A percentile compares a stretch with the other conserved stretches of the same genome.
Conservation (phyloP, 176 grass and related monocot species). For the Oryza australiensis region DNA sequence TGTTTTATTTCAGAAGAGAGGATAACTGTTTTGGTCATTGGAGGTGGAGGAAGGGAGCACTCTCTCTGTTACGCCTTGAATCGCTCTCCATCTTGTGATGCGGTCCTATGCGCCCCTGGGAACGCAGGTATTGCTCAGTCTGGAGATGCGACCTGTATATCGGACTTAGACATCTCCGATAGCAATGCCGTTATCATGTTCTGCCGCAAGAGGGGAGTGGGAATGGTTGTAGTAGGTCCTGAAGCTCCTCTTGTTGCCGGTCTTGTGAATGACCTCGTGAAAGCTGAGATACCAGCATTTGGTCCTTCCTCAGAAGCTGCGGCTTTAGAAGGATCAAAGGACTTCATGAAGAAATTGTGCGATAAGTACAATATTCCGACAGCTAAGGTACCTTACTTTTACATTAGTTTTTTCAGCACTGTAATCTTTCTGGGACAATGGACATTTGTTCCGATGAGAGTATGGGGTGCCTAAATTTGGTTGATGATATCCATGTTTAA, state of each 20-base stretch:
- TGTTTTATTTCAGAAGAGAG: slow-evolving; percentile 41
- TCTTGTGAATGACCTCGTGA: slow-evolving; percentile 65
- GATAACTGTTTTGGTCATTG: slow-evolving; percentile 71
- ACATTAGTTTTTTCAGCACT: not conserved
- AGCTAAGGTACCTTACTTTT: slow-evolving; percentile 56
- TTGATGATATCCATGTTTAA: not conserved
- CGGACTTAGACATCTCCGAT: slow-evolving; percentile 56
- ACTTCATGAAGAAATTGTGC: slow-evolving; percentile 92
- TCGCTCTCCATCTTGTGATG: slow-evolving; percentile 62
- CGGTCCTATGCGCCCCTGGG: slow-evolving; percentile 75
- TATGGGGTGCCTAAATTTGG: not conserved
- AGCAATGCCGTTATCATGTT: slow-evolving; percentile 58
- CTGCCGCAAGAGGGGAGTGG: slow-evolving; percentile 58
- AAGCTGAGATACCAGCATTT: slow-evolving; percentile 65
- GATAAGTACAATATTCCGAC: slow-evolving; percentile 84
- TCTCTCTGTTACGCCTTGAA: slow-evolving; percentile 81
- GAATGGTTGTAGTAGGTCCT: slow-evolving; percentile 80
- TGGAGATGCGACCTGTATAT: slow-evolving; percentile 57
- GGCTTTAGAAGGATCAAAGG: slow-evolving; percentile 83
- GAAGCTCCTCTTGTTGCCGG: slow-evolving; percentile 80
- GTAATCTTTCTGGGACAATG: not conserved
- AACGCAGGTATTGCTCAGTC: slow-evolving; percentile 78
- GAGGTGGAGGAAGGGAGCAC: slow-evolving; percentile 85
- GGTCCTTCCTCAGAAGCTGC: slow-evolving; percentile 78
- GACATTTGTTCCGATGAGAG: not conserved